Evolutionary conservation across 1,284 basidiomycete genomes (phyloP).

Genomic region (Testicularia cyperi): DNA sequence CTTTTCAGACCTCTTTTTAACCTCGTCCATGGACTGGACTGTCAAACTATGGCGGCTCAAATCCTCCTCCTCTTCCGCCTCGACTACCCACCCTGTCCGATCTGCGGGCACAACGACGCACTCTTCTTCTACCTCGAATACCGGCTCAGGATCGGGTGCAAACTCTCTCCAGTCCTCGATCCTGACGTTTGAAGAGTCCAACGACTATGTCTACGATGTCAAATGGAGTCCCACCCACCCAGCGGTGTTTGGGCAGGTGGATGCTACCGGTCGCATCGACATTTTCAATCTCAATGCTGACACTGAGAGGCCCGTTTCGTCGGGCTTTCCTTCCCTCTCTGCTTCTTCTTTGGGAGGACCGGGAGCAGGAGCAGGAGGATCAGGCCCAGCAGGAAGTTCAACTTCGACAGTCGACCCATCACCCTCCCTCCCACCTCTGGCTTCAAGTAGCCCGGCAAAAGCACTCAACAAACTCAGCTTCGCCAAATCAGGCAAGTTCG

Average conservation of each 20-base stretch:
- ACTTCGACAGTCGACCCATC: no score
- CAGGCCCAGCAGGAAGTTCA: no score
- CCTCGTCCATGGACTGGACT: conserved; percentile 55
- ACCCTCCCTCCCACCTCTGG: no score
- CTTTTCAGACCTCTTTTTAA: conserved; percentile 91
- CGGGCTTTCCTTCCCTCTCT: not conserved
- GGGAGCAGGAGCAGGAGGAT: not conserved
- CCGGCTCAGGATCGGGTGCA: not conserved
- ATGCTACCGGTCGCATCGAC: conserved; percentile 91
- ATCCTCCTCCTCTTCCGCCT: not conserved
- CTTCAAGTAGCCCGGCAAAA: not conserved
- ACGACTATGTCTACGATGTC: conserved; percentile 98
- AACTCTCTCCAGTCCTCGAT: conserved; percentile 8
- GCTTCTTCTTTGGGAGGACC: not conserved
- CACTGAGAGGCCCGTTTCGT: conserved; percentile 67
- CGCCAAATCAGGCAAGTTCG: conserved; percentile 84
- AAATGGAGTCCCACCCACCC: conserved; percentile 96
- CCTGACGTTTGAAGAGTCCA: conserved; percentile 78
- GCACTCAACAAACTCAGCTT: conserved; percentile 94
- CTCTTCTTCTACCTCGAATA: not conserved
- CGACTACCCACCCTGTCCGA: no score
- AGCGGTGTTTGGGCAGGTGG: conserved; percentile 86
- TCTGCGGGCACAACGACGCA: no score
- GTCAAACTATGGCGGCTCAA: conserved; percentile 44
- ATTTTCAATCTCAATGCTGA: conserved; percentile 94